These are phyloP conservation scores for Claviceps maximensis DNA, from an alignment of 2,329 filamentous ascomycete species.

Conservation along the genomic window DNA sequence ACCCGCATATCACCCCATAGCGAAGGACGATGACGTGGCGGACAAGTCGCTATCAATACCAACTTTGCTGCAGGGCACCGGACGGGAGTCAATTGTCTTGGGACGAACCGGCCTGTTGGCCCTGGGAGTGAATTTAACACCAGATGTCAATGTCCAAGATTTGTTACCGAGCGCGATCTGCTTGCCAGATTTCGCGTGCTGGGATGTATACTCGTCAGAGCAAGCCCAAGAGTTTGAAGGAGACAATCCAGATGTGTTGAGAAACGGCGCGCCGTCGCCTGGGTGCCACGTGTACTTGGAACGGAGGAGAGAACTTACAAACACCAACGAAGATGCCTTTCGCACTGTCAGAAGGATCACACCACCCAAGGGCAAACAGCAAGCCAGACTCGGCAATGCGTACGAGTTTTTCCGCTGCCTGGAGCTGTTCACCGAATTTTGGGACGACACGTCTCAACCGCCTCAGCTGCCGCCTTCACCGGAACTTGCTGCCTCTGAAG, in stretches of 20 bases:
- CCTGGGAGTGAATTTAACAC: conserved; percentile 41
- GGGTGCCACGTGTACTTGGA: conserved; percentile 46
- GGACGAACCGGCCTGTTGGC: conserved; percentile 39
- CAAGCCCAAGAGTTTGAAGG: conserved; percentile 35
- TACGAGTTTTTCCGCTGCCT: conserved; percentile 55
- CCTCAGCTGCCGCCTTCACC: conserved; percentile 20
- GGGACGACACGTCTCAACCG: conserved; percentile 44
- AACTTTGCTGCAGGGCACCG: conserved; percentile 36
- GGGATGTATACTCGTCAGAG: conserved; percentile 36
- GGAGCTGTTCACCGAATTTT: conserved; percentile 44
- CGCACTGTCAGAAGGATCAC: conserved; percentile 47
- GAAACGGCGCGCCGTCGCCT: conserved; percentile 40
- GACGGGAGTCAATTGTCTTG: conserved; percentile 29
- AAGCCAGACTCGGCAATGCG: conserved; percentile 45
- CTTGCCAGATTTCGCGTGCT: conserved; percentile 39
- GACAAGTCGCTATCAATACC: conserved; percentile 28
- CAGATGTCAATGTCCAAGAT: conserved; percentile 32
- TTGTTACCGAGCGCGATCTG: conserved; percentile 40
- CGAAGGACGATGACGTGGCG: conserved; percentile 18
- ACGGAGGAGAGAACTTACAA: conserved; percentile 42
- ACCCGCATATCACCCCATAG: conserved; percentile 30
- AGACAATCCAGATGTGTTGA: conserved; percentile 33
- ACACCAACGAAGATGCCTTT: conserved; percentile 45
- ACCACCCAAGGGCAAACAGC: conserved; percentile 36
- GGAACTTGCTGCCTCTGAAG: conserved; percentile 15